phyloP scores from a whole-genome alignment of 306 rosid species.

The Dalbergia cultrata region DNA sequence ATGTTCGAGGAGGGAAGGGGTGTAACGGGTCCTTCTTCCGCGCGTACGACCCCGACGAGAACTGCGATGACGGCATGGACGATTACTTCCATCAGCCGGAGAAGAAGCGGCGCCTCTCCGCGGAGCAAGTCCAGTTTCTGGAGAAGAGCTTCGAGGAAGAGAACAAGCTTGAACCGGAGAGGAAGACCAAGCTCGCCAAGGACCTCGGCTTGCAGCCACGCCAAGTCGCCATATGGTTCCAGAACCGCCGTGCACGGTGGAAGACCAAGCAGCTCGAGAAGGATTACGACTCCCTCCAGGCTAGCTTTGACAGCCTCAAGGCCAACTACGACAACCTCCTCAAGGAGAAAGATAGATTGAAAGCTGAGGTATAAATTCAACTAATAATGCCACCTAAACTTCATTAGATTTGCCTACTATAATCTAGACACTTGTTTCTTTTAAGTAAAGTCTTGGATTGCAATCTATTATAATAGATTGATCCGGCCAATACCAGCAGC shows the following conservation, averaged over 20 bases:
- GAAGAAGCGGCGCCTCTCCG: slow-evolving; percentile 77
- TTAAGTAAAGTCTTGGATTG: no score
- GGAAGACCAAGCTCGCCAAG: slow-evolving; percentile 76
- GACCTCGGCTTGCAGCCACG: slow-evolving; percentile 93
- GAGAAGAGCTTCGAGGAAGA: slow-evolving; percentile 89
- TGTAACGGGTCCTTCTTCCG: slow-evolving; percentile 49
- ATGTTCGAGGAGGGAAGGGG: slow-evolving; percentile 59
- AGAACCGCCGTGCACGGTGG: slow-evolving; percentile 91
- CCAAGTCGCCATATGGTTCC: slow-evolving; percentile 97
- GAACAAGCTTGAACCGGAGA: slow-evolving; percentile 88
- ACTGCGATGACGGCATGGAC: slow-evolving; percentile 67
- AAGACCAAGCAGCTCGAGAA: slow-evolving; percentile 85
- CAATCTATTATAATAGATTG: no score
- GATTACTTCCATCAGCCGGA: slow-evolving; percentile 74
- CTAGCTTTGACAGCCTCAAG: slow-evolving; percentile 63
- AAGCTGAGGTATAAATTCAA: slow-evolving; percentile 62
- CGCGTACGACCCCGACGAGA: slow-evolving; percentile 61
- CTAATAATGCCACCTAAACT: not conserved
- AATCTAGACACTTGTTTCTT: not conserved
- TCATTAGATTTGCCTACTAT: not conserved
- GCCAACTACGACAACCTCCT: slow-evolving; percentile 64
- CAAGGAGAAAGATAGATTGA: slow-evolving; percentile 67
- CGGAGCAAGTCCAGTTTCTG: slow-evolving; percentile 77
- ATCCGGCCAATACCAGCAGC: no score
- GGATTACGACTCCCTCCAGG: slow-evolving; percentile 69